Evolutionary conservation across 2,329 filamentous ascomycete genomes (phyloP).

Genomic region (Talaromyces sp.): DNA sequence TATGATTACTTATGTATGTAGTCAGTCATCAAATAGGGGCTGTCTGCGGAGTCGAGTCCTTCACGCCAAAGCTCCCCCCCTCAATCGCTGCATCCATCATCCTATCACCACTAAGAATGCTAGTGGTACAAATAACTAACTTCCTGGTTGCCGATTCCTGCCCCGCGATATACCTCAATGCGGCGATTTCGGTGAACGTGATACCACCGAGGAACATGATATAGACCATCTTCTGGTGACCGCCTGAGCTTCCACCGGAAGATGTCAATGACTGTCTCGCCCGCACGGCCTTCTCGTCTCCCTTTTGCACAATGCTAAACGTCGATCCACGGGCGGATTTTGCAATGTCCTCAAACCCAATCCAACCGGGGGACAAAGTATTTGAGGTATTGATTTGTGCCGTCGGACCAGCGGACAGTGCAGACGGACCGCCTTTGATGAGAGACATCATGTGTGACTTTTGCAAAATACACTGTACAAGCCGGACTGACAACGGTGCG

Average conservation of each 20-base stretch:
- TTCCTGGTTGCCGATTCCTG: conserved; percentile 66
- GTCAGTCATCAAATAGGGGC: background rate
- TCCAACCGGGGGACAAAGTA: conserved; percentile 72
- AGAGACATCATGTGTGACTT: conserved; percentile 76
- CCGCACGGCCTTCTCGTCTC: conserved; percentile 86
- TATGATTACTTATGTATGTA: background rate
- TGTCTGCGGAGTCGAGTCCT: background rate
- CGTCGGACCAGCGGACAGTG: conserved; percentile 28
- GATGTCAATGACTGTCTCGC: conserved; percentile 71
- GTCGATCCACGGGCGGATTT: conserved; percentile 83
- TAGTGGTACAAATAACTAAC: conserved; percentile 88
- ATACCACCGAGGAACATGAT: conserved; percentile 98
- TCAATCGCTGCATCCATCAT: conserved; percentile 85
- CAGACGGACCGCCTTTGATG: conserved; percentile 55
- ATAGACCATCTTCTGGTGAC: conserved; percentile 76
- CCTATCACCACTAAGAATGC: conserved; percentile 79
- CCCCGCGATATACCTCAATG: conserved; percentile 80
- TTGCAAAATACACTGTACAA: conserved; percentile 89
- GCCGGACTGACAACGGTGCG: conserved; percentile 81
- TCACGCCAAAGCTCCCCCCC: conserved; percentile 54
- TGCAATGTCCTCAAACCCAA: conserved; percentile 86
- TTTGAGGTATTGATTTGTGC: conserved; percentile 44
- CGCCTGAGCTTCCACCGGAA: conserved; percentile 49
- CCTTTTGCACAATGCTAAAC: conserved; percentile 87
- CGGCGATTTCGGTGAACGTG: conserved; percentile 93